These are phyloP conservation scores for Zygosaccharomyces sapae DNA, from an alignment of 1,139 yeast species.

Conservation along the genomic window DNA sequence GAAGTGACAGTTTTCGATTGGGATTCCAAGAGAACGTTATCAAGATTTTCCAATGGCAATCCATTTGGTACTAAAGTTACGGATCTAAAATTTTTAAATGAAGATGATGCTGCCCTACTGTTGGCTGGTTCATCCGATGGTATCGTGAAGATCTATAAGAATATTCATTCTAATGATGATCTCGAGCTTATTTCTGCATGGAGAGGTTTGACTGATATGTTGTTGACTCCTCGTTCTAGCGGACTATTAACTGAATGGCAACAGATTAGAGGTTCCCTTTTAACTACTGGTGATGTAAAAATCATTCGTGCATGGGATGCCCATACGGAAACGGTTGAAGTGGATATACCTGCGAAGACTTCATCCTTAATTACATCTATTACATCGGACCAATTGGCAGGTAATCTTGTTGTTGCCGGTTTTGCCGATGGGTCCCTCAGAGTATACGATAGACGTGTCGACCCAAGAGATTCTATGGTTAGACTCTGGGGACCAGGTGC, in stretches of 20 bases:
- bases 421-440: slow-evolving; percentile 90
- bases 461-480: slow-evolving; percentile 81
- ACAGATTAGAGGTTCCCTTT: slow-evolving; percentile 84
- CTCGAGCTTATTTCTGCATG: slow-evolving; percentile 78
- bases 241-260: slow-evolving; percentile 95
- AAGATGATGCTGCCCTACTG: slow-evolving; percentile 82
- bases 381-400: slow-evolving; percentile 94
- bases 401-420: slow-evolving; percentile 84
- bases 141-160: slow-evolving; percentile 79
- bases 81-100: slow-evolving; percentile 80
- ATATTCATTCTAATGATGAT: slow-evolving; percentile 55
- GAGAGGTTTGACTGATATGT: slow-evolving; percentile 86
- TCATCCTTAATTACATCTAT: slow-evolving; percentile 84
- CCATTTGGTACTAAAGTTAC: slow-evolving; percentile 87
- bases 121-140: slow-evolving; percentile 94
- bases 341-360: slow-evolving; percentile 87
- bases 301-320: slow-evolving; percentile 95
- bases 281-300: slow-evolving; percentile 94
- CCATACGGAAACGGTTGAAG: slow-evolving; percentile 79
- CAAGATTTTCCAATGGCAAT: slow-evolving; percentile 76
- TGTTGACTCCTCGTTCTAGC: slow-evolving; percentile 74
- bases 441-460: slow-evolving; percentile 85
- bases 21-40: slow-evolving; percentile 54
- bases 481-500: slow-evolving; percentile 60
- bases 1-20: slow-evolving; percentile 87